phyloP scores from a whole-genome alignment of 2,329 filamentous ascomycete genomes.

The Nemania sp. region DNA sequence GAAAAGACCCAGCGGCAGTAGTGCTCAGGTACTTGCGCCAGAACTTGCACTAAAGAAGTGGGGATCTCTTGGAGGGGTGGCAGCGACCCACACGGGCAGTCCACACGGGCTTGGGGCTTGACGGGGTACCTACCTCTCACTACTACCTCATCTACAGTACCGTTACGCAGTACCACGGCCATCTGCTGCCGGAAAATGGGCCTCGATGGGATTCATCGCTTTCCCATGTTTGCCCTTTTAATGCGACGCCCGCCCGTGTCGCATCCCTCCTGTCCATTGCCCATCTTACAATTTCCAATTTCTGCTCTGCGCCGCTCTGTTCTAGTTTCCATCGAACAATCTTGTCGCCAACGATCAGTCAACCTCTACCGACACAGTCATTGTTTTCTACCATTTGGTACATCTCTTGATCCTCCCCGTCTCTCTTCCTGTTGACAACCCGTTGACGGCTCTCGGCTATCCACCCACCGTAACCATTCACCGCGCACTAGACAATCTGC shows the following conservation, averaged over 20 bases:
- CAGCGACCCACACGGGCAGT: constrained; percentile 16
- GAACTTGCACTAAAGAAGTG: not conserved
- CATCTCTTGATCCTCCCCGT: not conserved
- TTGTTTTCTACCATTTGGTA: not conserved
- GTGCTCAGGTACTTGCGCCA: constrained; percentile 33
- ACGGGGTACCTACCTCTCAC: constrained; percentile 20
- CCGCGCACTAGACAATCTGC: not conserved
- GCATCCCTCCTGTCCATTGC: constrained; percentile 36
- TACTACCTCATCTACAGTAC: constrained; percentile 23
- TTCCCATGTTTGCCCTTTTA: constrained; percentile 51
- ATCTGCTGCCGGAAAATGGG: constrained; percentile 42
- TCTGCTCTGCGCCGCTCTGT: constrained; percentile 15
- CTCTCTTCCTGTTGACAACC: not conserved
- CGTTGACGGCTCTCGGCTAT: not conserved
- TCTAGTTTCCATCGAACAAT: not conserved
- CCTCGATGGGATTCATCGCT: constrained; percentile 51
- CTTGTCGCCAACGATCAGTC: not conserved
- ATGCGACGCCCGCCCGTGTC: constrained; percentile 45
- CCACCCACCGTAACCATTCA: not conserved
- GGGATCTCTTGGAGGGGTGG: constrained; percentile 18
- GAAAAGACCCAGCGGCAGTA: constrained; percentile 26
- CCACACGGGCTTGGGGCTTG: constrained; percentile 14
- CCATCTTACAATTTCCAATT: constrained; percentile 35
- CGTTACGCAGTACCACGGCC: constrained; percentile 25
- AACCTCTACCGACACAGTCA: not conserved